Conservation (phyloP, 2,329 filamentous ascomycete genomes). For the Neonectria ditissima region DNA sequence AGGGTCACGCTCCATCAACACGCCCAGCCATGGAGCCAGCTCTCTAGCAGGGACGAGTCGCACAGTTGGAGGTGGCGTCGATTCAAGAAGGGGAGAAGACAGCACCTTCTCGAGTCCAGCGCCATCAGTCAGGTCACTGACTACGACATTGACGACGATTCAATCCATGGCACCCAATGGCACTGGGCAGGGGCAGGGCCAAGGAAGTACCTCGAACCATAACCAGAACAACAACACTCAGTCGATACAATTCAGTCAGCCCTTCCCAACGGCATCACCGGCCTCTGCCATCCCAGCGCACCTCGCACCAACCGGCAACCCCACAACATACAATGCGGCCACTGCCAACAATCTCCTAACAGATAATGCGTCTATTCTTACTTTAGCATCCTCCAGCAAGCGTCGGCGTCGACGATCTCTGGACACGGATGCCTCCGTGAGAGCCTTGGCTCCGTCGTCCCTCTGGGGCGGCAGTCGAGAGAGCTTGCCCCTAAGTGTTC, state of each 20-base stretch:
- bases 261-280: constrained; percentile 72
- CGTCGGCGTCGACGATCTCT: constrained; percentile 80
- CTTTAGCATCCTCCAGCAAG: constrained; percentile 85
- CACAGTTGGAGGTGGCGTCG: constrained; percentile 74
- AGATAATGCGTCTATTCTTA: constrained; percentile 88
- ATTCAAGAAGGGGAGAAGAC: constrained; percentile 76
- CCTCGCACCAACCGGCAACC: constrained; percentile 68
- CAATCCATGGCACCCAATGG: constrained; percentile 77
- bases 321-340: constrained; percentile 79
- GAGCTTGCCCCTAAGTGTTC: constrained; percentile 80
- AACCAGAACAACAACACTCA: constrained; percentile 58
- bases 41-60: constrained; percentile 79
- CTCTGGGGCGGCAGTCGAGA: constrained; percentile 86
- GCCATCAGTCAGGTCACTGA: constrained; percentile 82
- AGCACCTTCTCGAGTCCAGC: constrained; percentile 87
- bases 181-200: constrained; percentile 44
- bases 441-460: constrained; percentile 84
- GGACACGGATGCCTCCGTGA: constrained; percentile 87
- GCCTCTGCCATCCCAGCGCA: constrained; percentile 80
- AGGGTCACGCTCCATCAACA: constrained; percentile 77
- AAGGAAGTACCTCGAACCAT: constrained; percentile 50
- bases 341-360: constrained; percentile 86
- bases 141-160: constrained; percentile 87
- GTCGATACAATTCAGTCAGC: constrained; percentile 73
- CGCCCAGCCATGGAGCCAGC: constrained; percentile 77